Base-by-base conservation (phyloP, 2,329 filamentous ascomycete species). In the Epicoccum sorghinum region DNA sequence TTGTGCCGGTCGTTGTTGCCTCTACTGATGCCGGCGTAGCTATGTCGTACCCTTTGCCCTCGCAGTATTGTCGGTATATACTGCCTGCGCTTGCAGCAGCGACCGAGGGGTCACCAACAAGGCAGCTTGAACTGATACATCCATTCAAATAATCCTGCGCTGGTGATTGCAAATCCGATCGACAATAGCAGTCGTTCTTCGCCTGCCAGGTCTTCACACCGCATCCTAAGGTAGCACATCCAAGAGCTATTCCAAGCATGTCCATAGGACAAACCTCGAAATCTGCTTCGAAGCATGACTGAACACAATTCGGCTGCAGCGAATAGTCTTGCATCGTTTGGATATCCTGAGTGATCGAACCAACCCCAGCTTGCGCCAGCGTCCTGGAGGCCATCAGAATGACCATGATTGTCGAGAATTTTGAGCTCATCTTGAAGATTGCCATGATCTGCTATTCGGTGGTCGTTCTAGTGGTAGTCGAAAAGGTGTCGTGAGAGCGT, bases 111-210 rank as follows among this genome's bases (percentile, higher is more conserved):
- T 45, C 23, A 4, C 24, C 42, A 18, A 45, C 42, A 10, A 23
- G 27, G 32, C 42, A 45, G 30, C 24, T 32, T 13, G 9, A 4
- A 7, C 14, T 9, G 4, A 45, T 45, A 12, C 42, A 45, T 3
- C 18, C 27, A 13, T 30, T 9, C 4, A 45, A 23, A 37, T 22
- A 29, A 1, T 37, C 22, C 27, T 45, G 42, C 12, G 24, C 42
- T 10, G 42, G 42, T 37, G 14, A 12, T 32, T 45, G 42, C 7
- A 36, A 30, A 18, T 45, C 42, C 22, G 14, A 4, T 12, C 42
- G 42, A 18, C 42, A 45, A n/a, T 45, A 45, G 32, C 42, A 45
- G 8, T 45, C 42, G 18, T 45, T 45, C n/a, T 30, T 45, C n/a
- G 42, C 42, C 13, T 36, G 42, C 42, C 42, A 45, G 32, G 30